Conservation (phyloP, 2,329 filamentous ascomycete species). For the Scedosporium minutisporum region DNA sequence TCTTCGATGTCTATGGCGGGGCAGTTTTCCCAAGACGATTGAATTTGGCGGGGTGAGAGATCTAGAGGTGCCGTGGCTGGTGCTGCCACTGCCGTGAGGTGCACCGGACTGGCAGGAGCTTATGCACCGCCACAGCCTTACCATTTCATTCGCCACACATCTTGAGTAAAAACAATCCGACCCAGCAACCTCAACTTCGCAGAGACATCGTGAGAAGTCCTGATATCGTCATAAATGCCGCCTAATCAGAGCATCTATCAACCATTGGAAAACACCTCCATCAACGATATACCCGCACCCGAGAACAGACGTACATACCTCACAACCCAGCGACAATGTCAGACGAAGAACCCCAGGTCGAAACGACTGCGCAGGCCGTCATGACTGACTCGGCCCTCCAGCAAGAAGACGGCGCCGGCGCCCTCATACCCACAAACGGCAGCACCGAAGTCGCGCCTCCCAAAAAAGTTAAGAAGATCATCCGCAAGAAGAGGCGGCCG, state of each 20-base stretch:
- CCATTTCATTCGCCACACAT: not conserved
- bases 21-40: not conserved
- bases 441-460: slow-evolving; percentile 37
- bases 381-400: slow-evolving; percentile 16
- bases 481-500: slow-evolving; percentile 81
- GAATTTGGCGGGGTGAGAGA: not conserved
- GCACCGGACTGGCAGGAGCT: not conserved
- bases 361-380: slow-evolving; percentile 14
- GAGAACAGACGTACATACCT: not conserved
- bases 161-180: not conserved
- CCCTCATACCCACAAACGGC: slow-evolving; percentile 26
- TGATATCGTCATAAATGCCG: too few species aligned
- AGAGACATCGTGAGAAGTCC: too few species aligned
- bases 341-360: slow-evolving; percentile 19
- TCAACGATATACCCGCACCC: too few species aligned
- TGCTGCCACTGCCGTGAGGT: not conserved
- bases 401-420: slow-evolving; percentile 14
- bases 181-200: not conserved
- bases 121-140: not conserved
- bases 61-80: not conserved
- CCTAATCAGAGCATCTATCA: too few species aligned
- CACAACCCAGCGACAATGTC: slow-evolving; percentile 17
- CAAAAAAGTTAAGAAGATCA: slow-evolving; percentile 67
- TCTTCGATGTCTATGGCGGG: not conserved
- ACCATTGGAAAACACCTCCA: too few species aligned